Evolutionary conservation across 495 filamentous ascomycete genomes (phyloP).

Genomic region (Talaromyces ruber): DNA sequence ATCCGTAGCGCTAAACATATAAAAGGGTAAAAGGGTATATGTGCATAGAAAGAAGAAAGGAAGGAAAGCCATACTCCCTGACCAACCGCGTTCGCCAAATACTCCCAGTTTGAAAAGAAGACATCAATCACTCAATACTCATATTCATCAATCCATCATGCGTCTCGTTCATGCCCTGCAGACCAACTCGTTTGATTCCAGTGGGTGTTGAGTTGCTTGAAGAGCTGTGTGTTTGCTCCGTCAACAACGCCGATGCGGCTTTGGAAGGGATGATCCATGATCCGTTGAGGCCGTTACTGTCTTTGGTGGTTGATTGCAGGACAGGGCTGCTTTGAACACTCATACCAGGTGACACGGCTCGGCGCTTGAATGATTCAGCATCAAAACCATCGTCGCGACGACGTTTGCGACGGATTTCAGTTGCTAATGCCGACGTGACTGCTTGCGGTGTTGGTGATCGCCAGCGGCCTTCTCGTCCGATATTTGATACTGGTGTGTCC

Average conservation of each 20-base stretch:
- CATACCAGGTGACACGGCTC: slow-evolving; percentile 88
- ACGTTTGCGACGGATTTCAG: slow-evolving; percentile 70
- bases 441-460: slow-evolving; percentile 44
- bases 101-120: background rate
- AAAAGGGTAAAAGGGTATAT: background rate
- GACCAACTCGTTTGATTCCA: slow-evolving; percentile 63
- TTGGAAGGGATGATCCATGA: slow-evolving; percentile 64
- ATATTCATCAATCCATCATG: slow-evolving; percentile 95
- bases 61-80: background rate
- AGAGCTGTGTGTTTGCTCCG: slow-evolving; percentile 41
- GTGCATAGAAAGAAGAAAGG: background rate
- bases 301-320: slow-evolving; percentile 55
- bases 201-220: slow-evolving; percentile 24
- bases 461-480: slow-evolving; percentile 22
- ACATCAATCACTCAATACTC: slow-evolving; percentile 65
- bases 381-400: slow-evolving; percentile 89
- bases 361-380: slow-evolving; percentile 78
- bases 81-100: background rate
- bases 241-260: slow-evolving; percentile 40
- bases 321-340: slow-evolving; percentile 84
- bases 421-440: slow-evolving; percentile 35
- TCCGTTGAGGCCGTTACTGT: slow-evolving; percentile 30
- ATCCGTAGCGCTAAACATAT: background rate
- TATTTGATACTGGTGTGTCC: slow-evolving; percentile 54
- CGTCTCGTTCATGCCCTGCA: slow-evolving; percentile 94